Evolutionary conservation across 139 green algal genomes (phyloP), one percentile per base, ranked within the genome.

Genomic region (Chloropicon primus): DNA sequence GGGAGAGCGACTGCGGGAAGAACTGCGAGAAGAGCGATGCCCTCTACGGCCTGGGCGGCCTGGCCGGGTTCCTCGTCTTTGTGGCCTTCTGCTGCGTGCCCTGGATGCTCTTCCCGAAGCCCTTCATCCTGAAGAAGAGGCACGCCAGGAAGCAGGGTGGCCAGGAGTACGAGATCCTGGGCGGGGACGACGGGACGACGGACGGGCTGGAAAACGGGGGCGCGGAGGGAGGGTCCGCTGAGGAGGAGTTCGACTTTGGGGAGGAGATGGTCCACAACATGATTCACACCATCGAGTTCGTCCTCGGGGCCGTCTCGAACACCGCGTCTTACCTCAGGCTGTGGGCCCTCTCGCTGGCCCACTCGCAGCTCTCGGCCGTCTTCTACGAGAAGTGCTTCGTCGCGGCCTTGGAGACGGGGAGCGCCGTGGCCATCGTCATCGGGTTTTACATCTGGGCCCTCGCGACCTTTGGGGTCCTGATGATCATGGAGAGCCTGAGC

Each of bases 251-350:
- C 83, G 89, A 96, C 2, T 96, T 95, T 81, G 78, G 85, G 0
- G 91, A 97, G 77, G 78, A 94, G 29, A 83, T 94, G 76, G 93
- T 97, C 78, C 93, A 97, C 82, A 91, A 97, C 87, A 93, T 93
- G 86, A 96, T 98, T 82, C 95, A 99, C 88, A 97, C 95, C 21
- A 98, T 99, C 28, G 95, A 99, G 88, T 99, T 99, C 83, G 94
- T 98, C 76, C 89, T 99, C 80, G 95, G 95, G 2, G 94, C 95
- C 23, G 91, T 99, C n/a, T 96, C 89, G 79, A 99, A 99, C 89
- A 99, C 95, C 2, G 95, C 95, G 24, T 95, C 87, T n/a, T 99
- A 99, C 85, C 87, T 99, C 76, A 93, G 95, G 25, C 88, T 99
- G 75, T 99, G 95, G 95, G 95, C 95, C 21, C 89, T 99, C 25